Percentiles rank a stretch among this genome's conserved stretches.
phyloP scores from a whole-genome alignment of 108 stramenopile genomes.

The Nitzschia putrida region DNA sequence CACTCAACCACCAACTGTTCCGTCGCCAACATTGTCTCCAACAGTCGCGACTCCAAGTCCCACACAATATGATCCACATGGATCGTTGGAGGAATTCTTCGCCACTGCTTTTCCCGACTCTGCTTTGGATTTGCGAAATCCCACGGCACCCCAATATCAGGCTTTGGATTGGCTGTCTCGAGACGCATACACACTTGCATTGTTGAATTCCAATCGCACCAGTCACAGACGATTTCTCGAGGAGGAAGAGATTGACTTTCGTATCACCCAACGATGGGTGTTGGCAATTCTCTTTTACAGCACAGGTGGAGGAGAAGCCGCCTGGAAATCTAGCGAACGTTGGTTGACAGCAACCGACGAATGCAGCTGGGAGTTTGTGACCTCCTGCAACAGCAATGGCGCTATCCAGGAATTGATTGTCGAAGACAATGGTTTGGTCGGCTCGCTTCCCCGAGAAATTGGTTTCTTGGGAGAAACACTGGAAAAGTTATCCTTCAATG shows the following conservation, averaged over 20 bases:
- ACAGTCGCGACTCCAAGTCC: no score
- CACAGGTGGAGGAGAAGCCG: not conserved
- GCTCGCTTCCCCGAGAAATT: conserved; percentile 18
- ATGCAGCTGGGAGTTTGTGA: conserved; percentile 28
- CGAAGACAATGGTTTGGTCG: conserved; percentile 12
- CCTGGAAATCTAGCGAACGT: not conserved
- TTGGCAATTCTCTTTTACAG: conserved; percentile 22
- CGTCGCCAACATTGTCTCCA: not conserved
- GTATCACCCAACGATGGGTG: conserved; percentile 29
- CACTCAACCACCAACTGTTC: not conserved
- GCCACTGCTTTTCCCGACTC: not conserved
- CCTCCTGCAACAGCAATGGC: conserved; percentile 5
- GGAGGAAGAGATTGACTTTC: not conserved
- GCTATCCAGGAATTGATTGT: conserved; percentile 7
- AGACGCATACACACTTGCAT: not conserved
- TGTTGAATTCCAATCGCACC: not conserved
- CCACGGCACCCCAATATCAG: conserved; percentile 18
- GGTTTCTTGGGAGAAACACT: not conserved
- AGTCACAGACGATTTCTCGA: not conserved
- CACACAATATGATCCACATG: not conserved
- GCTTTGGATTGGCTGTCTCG: conserved; percentile 16
- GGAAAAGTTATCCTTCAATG: not conserved
- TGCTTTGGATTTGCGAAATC: not conserved
- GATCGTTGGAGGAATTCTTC: not conserved
- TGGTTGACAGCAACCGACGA: conserved; percentile 35